Evolutionary conservation across 2,329 filamentous ascomycete genomes (phyloP), one percentile per base, ranked within the genome.

Genomic region (Gliomastix tumulicola): DNA sequence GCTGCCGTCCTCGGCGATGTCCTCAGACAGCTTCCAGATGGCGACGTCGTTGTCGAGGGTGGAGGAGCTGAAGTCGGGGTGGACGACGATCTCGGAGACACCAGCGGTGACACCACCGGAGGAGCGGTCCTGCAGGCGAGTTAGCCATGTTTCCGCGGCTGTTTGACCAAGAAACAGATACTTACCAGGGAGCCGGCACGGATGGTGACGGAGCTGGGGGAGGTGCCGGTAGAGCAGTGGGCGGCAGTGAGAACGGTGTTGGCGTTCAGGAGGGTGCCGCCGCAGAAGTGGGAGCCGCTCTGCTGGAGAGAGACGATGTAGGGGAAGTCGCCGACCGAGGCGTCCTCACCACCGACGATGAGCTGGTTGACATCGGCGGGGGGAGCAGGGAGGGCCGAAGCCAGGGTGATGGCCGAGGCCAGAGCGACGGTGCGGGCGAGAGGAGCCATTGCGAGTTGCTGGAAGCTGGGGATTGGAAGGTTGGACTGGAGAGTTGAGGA

Each of bases 201-300:
- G 41, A 57, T 42, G 7, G 27, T 34, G 36, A 54, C 44, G 19
- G 16, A 10, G 8, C 43, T 39, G 15, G 47, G 36, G 17, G 31
- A 30, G 30, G 40, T 27, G 21, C 39, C 48, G 4, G 22, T 33
- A n/a, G 49, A 45, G 44, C 52, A 57, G 42, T 57, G 54, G n/a
- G 45, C 53, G 10, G 54, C 54, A 6, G 54, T 57, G 35, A 57
- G 5, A 37, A 57, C 54, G 15, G 53, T 57, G 41, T 49, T 46
- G 42, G 52, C 47, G 41, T 55, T 53, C 30, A 57, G 18, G 16
- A 57, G 41, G 12, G 45, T 36, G 16, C 54, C 54, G 15, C 54
- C 54, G 23, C 54, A 57, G 44, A 49, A 51, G 30, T 52, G 45
- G 13, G 40, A 36, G 22, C 34, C 36, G 19, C 27, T 31, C 12